Evolutionary conservation across 805 yeast species (phyloP), one percentile per base, ranked within the genome.

Genomic region (Candida loeiensis): DNA sequence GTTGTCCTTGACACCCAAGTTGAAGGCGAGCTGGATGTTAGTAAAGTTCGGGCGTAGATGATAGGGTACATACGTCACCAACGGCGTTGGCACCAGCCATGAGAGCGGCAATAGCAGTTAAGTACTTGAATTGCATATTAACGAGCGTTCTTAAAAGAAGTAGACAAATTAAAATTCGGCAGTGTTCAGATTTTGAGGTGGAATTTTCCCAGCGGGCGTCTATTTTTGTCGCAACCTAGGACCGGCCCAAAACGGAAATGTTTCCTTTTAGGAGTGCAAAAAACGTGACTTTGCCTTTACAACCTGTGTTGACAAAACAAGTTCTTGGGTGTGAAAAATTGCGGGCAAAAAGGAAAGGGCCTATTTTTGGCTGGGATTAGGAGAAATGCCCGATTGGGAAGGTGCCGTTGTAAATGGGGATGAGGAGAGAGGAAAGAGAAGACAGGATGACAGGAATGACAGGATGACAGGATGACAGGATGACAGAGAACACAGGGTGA

Each of bases 1-100:
- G 60, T 80, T 76, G 56, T 80, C 79, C 66, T 85, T 69, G 52
- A 84, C 95, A 65, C 97, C 96, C 45, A 89, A 68, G 75, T 87
- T 82, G 73, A 90, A 81, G 45, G 90, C 44, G 48, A 89, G 73
- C 67, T 73, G 41, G 9, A 43, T 27, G 25, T 41, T 36, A 29
- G 42, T 39, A 39, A 21, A 18, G 20, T 13, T 13, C 26, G 20
- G 9, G 21, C 19, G 24, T 20, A 16, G 22, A 7, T 19, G 25
- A 22, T 17, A 11, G 11, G 22, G 15, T 15, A 61, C 67, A 45
- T 66, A 67, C 73, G 37, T 75, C 77, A 53, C 87, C 88, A 30
- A 76, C 56, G 48, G 87, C 89, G 39, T 66, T 54, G 45, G 64
- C 81, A 25, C 76, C 64, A 12, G 78, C 55, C 34, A 73, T 55